Percentiles rank a stretch among this genome's conserved stretches.
These are phyloP conservation scores for Abortiporus biennis DNA, from an alignment of 1,284 basidiomycete species.

Conservation along the genomic window DNA sequence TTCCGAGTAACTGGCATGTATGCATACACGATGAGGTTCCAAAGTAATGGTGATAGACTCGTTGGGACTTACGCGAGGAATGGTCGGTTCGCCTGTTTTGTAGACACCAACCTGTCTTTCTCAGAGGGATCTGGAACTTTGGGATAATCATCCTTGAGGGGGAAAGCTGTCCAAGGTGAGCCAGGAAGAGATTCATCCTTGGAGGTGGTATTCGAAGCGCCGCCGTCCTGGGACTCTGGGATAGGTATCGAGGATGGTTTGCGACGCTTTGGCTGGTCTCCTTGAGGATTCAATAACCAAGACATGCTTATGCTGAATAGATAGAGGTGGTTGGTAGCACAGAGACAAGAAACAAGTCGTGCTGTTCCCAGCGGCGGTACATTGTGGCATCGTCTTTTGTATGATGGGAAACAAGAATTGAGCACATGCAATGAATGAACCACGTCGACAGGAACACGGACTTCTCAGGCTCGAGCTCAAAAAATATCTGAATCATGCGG, in stretches of 20 bases:
- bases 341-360: too few species aligned
- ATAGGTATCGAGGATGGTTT: slow-evolving; percentile 51
- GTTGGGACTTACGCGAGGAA: slow-evolving; percentile 63
- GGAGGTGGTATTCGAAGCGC: not conserved
- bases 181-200: too few species aligned
- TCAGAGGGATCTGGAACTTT: slow-evolving; percentile 51
- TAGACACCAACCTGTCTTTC: slow-evolving; percentile 61
- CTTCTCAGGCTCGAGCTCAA: too few species aligned
- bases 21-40: not conserved
- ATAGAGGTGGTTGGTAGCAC: too few species aligned
- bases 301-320: too few species aligned
- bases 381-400: too few species aligned
- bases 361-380: too few species aligned
- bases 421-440: too few species aligned
- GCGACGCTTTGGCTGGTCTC: too few species aligned
- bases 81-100: slow-evolving; percentile 74
- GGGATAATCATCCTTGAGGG: slow-evolving; percentile 26
- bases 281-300: not conserved
- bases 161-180: not conserved
- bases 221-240: slow-evolving; percentile 38
- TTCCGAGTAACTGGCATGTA: slow-evolving; percentile 52
- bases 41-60: not conserved
- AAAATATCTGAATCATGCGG: too few species aligned
- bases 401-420: too few species aligned
- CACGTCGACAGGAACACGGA: too few species aligned